Percentiles rank a stretch among this genome's conserved stretches.
Conservation (phyloP, 352 stramenopile species). For the Phytophthora brassicae region DNA sequence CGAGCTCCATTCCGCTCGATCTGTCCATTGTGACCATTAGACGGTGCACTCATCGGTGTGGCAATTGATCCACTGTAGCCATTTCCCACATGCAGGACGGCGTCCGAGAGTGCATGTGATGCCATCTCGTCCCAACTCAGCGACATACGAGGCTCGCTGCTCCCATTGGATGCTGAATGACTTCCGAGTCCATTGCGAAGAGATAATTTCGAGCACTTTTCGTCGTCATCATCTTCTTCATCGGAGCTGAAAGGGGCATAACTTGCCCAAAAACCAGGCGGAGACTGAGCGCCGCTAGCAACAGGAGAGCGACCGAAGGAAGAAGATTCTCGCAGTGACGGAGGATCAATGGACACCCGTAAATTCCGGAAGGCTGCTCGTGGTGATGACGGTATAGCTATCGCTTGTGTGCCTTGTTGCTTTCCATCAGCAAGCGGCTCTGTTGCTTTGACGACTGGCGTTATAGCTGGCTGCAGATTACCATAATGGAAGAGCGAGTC, state of each 20-base stretch:
- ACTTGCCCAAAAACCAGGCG: conserved; percentile 78
- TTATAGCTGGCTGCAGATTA: conserved; percentile 22
- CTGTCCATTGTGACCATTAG: conserved; percentile 24
- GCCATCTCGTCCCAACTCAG: conserved; percentile 66
- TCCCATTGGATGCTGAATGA: conserved; percentile 15
- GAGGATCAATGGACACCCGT: conserved; percentile 56
- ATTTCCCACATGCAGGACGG: conserved; percentile 38
- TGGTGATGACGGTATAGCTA: conserved; percentile 27
- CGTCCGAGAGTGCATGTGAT: conserved; percentile 50
- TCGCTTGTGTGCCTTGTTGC: conserved; percentile 7
- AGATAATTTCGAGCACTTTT: not conserved
- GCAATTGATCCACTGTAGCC: conserved; percentile 21
- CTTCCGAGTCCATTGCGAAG: conserved; percentile 8
- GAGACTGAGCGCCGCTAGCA: conserved; percentile 55
- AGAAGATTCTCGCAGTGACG: conserved; percentile 26
- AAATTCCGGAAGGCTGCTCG: conserved; percentile 38
- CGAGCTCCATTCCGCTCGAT: conserved; percentile 18
- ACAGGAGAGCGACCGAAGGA: conserved; percentile 32
- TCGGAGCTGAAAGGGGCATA: conserved; percentile 70
- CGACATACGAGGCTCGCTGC: conserved; percentile 12
- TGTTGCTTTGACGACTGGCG: conserved; percentile 14
- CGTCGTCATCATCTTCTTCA: conserved; percentile 53
- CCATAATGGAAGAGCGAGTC: conserved; percentile 21
- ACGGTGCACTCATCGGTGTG: conserved; percentile 13
- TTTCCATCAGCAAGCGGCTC: conserved; percentile 11